Evolutionary conservation across 352 stramenopile genomes (phyloP).

Genomic region (Aphanomyces euteiches): DNA sequence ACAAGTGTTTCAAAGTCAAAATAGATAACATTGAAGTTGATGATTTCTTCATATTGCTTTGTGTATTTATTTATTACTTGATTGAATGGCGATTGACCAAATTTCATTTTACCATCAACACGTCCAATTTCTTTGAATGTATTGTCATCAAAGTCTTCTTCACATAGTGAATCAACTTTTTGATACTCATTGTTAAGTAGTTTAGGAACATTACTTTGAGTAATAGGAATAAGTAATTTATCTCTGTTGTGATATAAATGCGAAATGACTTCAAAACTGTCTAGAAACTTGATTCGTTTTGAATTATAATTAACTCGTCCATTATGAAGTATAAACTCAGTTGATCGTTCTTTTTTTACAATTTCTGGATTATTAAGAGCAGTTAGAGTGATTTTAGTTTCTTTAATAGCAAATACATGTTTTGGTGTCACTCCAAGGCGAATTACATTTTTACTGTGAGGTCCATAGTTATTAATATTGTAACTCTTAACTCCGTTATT

Average conservation of each 20-base stretch:
- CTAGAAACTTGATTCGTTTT: constrained; percentile 32
- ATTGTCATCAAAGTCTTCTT: constrained; percentile 21
- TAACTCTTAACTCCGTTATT: constrained; percentile 29
- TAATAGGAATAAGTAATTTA: constrained; percentile 22
- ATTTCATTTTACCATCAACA: constrained; percentile 9
- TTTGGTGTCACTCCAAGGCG: constrained; percentile 32
- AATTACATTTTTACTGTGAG: constrained; percentile 25
- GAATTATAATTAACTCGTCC: constrained; percentile 30
- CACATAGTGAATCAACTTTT: constrained; percentile 16
- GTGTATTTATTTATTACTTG: constrained; percentile 8
- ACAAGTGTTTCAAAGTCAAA: constrained; percentile 32
- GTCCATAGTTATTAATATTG: not conserved
- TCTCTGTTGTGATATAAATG: constrained; percentile 35
- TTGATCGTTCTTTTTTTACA: constrained; percentile 28
- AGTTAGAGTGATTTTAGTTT: constrained; percentile 34
- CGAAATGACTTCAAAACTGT: constrained; percentile 34
- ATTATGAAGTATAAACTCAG: constrained; percentile 35
- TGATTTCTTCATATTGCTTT: constrained; percentile 12
- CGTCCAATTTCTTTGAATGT: constrained; percentile 28
- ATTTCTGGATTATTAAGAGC: constrained; percentile 36
- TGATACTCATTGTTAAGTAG: constrained; percentile 32
- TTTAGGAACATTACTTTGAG: constrained; percentile 23
- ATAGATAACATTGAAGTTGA: constrained; percentile 29
- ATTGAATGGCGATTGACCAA: constrained; percentile 19
- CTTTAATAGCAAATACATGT: constrained; percentile 36